Evolutionary conservation across 257 asterid genomes (phyloP).

Genomic region (Penstemon newberryi): DNA sequence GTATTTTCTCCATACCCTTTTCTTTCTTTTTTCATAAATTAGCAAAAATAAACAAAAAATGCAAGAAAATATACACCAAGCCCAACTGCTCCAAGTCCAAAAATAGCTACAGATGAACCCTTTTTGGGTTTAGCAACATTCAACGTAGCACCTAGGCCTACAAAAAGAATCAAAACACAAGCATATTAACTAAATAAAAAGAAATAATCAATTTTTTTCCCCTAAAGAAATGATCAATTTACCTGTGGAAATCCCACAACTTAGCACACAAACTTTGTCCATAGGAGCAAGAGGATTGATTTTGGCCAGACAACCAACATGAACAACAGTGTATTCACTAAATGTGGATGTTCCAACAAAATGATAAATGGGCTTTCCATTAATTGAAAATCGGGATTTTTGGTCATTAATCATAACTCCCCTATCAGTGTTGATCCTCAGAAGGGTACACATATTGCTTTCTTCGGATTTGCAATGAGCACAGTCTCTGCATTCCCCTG

Average conservation of each 20-base stretch:
- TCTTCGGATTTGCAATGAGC: constrained; percentile 72
- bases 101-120: constrained; percentile 68
- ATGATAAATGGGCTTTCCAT: constrained; percentile 75
- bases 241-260: constrained; percentile 92
- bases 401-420: constrained; percentile 71
- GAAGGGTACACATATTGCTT: constrained; percentile 80
- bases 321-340: constrained; percentile 75
- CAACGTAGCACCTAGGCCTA: constrained; percentile 81
- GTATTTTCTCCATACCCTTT: neutral
- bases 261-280: constrained; percentile 74
- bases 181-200: neutral
- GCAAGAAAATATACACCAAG: constrained; percentile 51
- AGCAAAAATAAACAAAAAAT: neutral
- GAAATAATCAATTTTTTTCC: neutral
- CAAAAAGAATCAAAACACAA: constrained; percentile 10
- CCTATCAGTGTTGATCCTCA: constrained; percentile 72
- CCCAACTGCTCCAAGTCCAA: constrained; percentile 81
- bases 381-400: constrained; percentile 59
- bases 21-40: neutral
- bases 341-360: constrained; percentile 80
- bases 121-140: constrained; percentile 75
- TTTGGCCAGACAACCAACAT: constrained; percentile 75
- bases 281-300: constrained; percentile 76
- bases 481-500: constrained; percentile 83
- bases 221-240: neutral